Evolutionary conservation across 768 basidiomycete genomes (phyloP), one percentile per base, ranked within the genome.

Genomic region (Russula foetens): DNA sequence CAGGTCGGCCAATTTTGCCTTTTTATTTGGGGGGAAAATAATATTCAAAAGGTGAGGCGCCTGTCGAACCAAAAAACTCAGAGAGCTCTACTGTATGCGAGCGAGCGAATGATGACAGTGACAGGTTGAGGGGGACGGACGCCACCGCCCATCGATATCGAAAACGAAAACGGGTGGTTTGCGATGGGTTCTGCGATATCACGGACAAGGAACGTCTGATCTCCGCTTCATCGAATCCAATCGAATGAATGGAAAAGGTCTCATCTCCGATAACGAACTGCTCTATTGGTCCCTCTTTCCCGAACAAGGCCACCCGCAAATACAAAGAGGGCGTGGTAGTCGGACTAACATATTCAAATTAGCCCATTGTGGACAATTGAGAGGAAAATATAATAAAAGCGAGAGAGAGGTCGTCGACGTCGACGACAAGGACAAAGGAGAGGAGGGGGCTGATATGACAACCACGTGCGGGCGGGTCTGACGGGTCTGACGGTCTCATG

Each of bases 91-190:
- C n/a, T n/a, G n/a, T n/a, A n/a, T n/a, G n/a, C n/a, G n/a, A n/a
- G n/a, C n/a, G n/a, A n/a, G 50, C 50, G 56, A 48, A 58, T 24
- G 56, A 58, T 58, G 56, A 58, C 56, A 58, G 24, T 58, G 56
- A 58, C 56, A 58, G 24, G 24, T 19, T 33, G 31, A 9, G 31
- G 31, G 31, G 23, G 7, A 7, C 2, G 14, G 35, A 49, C 56
- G 47, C 47, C 47, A 57, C 56, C n/a, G n/a, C 47, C 56, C 56
- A 59, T 59, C 58, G 58, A 53, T 54, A 54, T 43, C n/a, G 56
- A 39, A 38, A 14, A n/a, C n/a, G n/a, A n/a, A n/a, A n/a, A n/a
- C n/a, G n/a, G n/a, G n/a, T n/a, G n/a, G n/a, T n/a, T n/a, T n/a
- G n/a, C n/a, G n/a, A n/a, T n/a, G n/a, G 46, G 8, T 17, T 2